These are phyloP conservation scores for Lodderomyces theae DNA, from an alignment of 1,139 yeast species.

Conservation along the genomic window DNA sequence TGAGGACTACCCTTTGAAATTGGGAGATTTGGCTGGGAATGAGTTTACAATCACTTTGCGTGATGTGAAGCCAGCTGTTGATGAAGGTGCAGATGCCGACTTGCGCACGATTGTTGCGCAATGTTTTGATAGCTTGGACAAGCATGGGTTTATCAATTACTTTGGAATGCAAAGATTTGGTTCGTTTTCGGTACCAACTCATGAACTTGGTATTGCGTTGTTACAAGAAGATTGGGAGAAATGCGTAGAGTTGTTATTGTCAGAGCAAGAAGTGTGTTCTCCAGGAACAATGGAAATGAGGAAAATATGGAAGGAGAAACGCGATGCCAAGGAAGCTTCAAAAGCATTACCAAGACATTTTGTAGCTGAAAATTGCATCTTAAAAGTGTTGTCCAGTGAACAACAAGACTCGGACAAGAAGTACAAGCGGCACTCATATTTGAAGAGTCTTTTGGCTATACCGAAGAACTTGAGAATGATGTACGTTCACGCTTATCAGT, in stretches of 20 bases:
- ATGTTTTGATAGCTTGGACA: constrained; percentile 58
- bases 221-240: constrained; percentile 73
- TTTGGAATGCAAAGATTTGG: constrained; percentile 98
- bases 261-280: constrained; percentile 80
- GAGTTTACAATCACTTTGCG: constrained; percentile 83
- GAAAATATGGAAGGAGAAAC: constrained; percentile 73
- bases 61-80: constrained; percentile 42
- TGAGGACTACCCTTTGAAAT: constrained; percentile 56
- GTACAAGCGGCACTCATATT: constrained; percentile 52
- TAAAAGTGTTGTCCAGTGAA: constrained; percentile 53
- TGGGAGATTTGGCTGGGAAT: constrained; percentile 87
- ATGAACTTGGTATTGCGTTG: constrained; percentile 72
- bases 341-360: constrained; percentile 82
- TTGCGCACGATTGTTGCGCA: constrained; percentile 43
- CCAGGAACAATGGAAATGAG: constrained; percentile 86
- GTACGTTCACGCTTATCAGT: constrained; percentile 97
- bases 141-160: constrained; percentile 83
- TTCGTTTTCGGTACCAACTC: constrained; percentile 89
- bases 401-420: constrained; percentile 46
- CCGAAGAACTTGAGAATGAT: constrained; percentile 90
- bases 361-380: constrained; percentile 76
- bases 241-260: constrained; percentile 73
- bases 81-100: constrained; percentile 21
- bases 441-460: constrained; percentile 82
- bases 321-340: constrained; percentile 63